Base-by-base conservation (phyloP, 2,329 filamentous ascomycete genomes). In the Penicillium sp. region DNA sequence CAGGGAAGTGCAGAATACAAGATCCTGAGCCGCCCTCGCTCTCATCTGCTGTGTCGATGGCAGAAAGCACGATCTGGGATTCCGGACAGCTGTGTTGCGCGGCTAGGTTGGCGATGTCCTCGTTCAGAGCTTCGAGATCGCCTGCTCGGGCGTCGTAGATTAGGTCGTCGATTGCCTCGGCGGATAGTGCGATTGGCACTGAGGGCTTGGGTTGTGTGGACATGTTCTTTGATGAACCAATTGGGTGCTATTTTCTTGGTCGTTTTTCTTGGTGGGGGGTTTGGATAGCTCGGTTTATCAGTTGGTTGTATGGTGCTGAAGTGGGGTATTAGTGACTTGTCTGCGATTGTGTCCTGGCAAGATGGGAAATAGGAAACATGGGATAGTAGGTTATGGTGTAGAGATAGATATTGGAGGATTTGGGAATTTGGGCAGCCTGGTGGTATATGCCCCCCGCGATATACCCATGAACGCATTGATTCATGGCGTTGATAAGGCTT, bases 151-250 rank as follows among this genome's bases (percentile, higher is more conserved):
- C 81, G 59, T 89, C 83, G 75, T 95, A 96, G 59, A 97, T 81
- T 57, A 97, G 80, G 72, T 97, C 92, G 68, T 96, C 91, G 63
- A 95, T 86, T 69, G 90, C 82, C 45, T 95, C 91, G 66, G 87
- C 84, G 41, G 81, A 80, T 41, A 92, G 75, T 25, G 60, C 54
- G 49, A 69, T 44, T 40, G 64, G 64, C 44, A 58, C 52, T 44
- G 53, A 52, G 35, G 55, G 51, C 52, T 58, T 58, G 8, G 62
- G 10, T 11, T 45, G 45, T 53, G 53, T 13, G 25, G 54, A 51
- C 56, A 58, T 58, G 39, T 34, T 48, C 34, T 35, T 30, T 34
- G 34, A 28, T 42, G 13, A 9, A 35, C 33, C 41, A 37, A 5
- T 27, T 36, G 29, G 29, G 8, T 48, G n/a, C 36, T 19, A 57